A percentile compares a stretch with the other conserved stretches of the same genome.
phyloP scores from a whole-genome alignment of 345 rosid species.

The Abelmoschus esculentus region DNA sequence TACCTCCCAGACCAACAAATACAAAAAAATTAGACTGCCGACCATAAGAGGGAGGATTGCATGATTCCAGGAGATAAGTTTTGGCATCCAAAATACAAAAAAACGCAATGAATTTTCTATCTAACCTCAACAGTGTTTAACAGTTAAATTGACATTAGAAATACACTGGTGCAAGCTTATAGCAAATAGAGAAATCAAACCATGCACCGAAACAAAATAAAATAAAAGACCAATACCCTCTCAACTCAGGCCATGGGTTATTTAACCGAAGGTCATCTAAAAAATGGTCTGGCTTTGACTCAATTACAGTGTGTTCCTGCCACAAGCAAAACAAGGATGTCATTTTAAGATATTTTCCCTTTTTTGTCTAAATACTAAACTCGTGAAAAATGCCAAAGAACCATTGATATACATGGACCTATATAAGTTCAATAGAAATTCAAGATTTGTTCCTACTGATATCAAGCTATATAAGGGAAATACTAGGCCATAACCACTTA shows the following conservation, averaged over 20 bases:
- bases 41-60: neutral
- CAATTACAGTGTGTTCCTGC: conserved; percentile 86
- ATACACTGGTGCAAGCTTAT: neutral
- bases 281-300: conserved; percentile 97
- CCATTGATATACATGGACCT: neutral
- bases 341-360: neutral
- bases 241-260: conserved; percentile 93
- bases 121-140: neutral
- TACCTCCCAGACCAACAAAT: neutral
- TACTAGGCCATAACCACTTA: neutral
- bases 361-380: neutral
- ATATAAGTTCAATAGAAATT: neutral
- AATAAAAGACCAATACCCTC: conserved; percentile 30
- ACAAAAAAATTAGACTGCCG: neutral
- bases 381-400: too few relatives aligned
- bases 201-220: neutral
- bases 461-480: neutral
- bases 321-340: conserved; percentile 5
- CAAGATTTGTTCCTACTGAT: neutral
- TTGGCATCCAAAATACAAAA: neutral
- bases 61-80: neutral
- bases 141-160: neutral
- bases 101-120: neutral
- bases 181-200: conserved; percentile 1
- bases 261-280: conserved; percentile 90